A percentile compares a stretch with the other conserved stretches of the same genome.
These are phyloP conservation scores for Geotrichum macrosporum DNA, from an alignment of 1,139 yeast species.

Conservation along the genomic window DNA sequence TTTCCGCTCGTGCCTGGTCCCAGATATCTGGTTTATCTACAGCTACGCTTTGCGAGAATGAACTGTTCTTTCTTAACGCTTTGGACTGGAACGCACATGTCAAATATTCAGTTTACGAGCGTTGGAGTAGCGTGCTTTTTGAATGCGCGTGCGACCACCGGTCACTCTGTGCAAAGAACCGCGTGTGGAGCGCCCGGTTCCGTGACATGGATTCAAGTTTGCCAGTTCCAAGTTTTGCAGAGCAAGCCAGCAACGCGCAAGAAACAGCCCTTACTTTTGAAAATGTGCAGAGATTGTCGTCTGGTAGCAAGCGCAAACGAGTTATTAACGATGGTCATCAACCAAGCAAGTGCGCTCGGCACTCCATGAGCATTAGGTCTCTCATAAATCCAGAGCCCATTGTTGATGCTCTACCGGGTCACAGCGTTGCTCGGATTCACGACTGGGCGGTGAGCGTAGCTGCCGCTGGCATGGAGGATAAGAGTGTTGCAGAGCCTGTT, in stretches of 20 bases:
- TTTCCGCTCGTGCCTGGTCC: constrained; percentile 68
- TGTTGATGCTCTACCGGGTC: too few relatives aligned
- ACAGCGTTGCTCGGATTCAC: neutral
- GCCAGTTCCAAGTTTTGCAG: neutral
- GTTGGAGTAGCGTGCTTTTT: constrained; percentile 44
- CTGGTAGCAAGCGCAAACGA: too few relatives aligned
- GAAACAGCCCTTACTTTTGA: too few relatives aligned
- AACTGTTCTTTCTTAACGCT: constrained; percentile 49
- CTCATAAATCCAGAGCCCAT: constrained; percentile 2
- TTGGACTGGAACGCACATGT: constrained; percentile 57
- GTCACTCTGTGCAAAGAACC: neutral
- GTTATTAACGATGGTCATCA: too few relatives aligned
- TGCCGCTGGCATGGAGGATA: neutral
- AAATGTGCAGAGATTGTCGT: neutral
- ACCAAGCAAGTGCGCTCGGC: neutral
- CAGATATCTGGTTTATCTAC: constrained; percentile 61
- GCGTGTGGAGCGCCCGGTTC: constrained; percentile 5
- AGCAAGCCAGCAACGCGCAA: too few relatives aligned
- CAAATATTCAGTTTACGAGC: constrained; percentile 48
- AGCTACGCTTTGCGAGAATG: constrained; percentile 50
- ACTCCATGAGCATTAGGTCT: constrained; percentile 3
- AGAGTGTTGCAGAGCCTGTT: neutral
- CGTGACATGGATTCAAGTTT: neutral
- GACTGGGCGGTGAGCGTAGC: constrained; percentile 7
- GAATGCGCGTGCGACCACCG: constrained; percentile 26